Conservation (phyloP, 768 basidiomycete genomes). For the Mycena vitilis region DNA sequence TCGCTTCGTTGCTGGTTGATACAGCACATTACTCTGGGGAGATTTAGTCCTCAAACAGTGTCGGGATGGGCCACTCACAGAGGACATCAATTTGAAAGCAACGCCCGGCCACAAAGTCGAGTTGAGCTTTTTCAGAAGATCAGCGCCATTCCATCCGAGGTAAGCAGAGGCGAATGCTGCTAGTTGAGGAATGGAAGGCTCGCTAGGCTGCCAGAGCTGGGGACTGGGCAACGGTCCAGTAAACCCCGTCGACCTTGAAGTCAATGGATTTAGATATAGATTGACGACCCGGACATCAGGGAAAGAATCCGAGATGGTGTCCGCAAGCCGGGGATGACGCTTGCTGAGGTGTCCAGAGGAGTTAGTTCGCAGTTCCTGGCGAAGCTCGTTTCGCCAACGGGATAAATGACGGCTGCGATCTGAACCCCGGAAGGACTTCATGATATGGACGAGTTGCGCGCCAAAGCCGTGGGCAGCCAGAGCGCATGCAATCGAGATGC, state of each 20-base stretch:
- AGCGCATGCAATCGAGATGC: not conserved
- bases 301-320: not conserved
- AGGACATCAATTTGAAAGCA: not conserved
- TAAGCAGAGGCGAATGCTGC: not conserved
- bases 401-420: not conserved
- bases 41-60: not conserved
- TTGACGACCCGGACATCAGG: not conserved
- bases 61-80: not conserved
- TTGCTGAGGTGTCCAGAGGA: not conserved
- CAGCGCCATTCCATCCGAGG: not conserved
- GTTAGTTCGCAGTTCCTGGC: not conserved
- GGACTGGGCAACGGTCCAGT: not conserved
- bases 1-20: not conserved
- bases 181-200: not conserved
- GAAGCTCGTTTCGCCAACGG: not conserved
- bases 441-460: not conserved
- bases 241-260: not conserved
- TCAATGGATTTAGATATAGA: not conserved
- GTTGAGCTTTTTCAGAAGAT: conserved; percentile 1
- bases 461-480: not conserved
- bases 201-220: not conserved
- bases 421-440: not conserved
- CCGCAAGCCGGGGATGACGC: not conserved
- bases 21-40: not conserved
- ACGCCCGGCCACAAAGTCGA: not conserved